Base-by-base conservation (phyloP, 2,329 filamentous ascomycete genomes). In the Didymella exigua region DNA sequence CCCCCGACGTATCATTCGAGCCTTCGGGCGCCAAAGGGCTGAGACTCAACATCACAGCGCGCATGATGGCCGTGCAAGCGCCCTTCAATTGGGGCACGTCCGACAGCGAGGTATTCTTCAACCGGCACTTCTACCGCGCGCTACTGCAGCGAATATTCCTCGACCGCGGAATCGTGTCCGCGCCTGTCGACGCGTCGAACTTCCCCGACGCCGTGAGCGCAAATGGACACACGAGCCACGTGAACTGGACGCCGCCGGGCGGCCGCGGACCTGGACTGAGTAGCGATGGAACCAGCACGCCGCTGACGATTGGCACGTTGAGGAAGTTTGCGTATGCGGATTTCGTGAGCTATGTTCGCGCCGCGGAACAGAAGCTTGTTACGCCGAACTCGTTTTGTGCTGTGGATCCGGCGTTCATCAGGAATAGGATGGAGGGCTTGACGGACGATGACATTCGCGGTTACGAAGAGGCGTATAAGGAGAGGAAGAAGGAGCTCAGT, bases 31-130 rank as follows among this genome's bases (percentile, higher is more conserved):
- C 41, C 11, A 46, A 47, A n/a, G 91, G 92, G 2, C 82, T 98
- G 41, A 84, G 90, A 21, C 82, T 98, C 53, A 98, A 99, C 75
- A 96, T 98, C 70, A 99, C 95, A 4, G 92, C 95, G 1, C 86
- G 95, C 38, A 96, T 96, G 89, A 97, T 98, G 93, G 93, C 93
- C 2, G 93, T 96, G 44, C 95, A 99, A 77, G 95, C 95, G 7
- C 93, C 95, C 1, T 82, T 87, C 56, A 99, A 99, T 78, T 99
- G 95, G 95, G 89, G 89, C 2, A 79, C 81, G 21, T 79, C 82
- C 24, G 93, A 96, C 57, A 96, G 90, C 71, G 89, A 92, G 46
- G 82, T 81, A 7, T 99, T 98, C 78, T 98, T 99, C 79, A 91
- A 87, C 0, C 85, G 93, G 0, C 95, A 99, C 74, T 96, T 95